Base-by-base conservation (phyloP, 2,329 filamentous ascomycete genomes). In the Xylaria sp. region DNA sequence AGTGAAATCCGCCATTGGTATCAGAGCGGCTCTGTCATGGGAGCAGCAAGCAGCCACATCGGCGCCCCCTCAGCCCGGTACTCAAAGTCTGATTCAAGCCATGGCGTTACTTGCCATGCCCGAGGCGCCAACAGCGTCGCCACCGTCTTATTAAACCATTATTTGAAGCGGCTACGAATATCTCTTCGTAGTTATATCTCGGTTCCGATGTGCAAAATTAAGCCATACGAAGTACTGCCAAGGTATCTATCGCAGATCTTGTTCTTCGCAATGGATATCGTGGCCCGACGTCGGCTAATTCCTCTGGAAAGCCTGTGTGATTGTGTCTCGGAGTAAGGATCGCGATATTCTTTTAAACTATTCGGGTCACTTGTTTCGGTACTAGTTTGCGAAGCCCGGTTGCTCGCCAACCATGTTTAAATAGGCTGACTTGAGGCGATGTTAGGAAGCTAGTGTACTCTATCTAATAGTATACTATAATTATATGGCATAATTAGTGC, bases 1-100 rank as follows among this genome's bases (percentile, higher is more conserved):
- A 58, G 56, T 72, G 65, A 70, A 70, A 54, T 63, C 62, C 6
- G 54, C 55, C 43, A 61, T 72, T 10, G 70, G 70, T 15, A 56
- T 72, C 20, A 60, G 60, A 43, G 70, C 70, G 8, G 70, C 70
- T 1, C 23, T 63, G 10, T 43, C 70, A 25, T 72, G 62, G 62
- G 65, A 65, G n/a, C 57, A 71, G 20, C 61, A 64, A n/a, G 36
- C 52, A 2, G 36, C 33, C 46, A 49, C 33, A 0, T 46, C 62
- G 2, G 55, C 41, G n/a, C 59, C 66, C 9, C 4, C 49, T 9
- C 49, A 28, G 12, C 59, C 49, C 20, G 62, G 64, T 20, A 67
- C 58, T n/a, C 51, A 62, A 33, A 31, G 67, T 41, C 43, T 70
- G 33, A 39, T 58, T 58, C 48, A 33, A 20, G 62, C 61, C 18